Base-by-base conservation (phyloP, 2,329 filamentous ascomycete species). In the Calonectria crousiana region DNA sequence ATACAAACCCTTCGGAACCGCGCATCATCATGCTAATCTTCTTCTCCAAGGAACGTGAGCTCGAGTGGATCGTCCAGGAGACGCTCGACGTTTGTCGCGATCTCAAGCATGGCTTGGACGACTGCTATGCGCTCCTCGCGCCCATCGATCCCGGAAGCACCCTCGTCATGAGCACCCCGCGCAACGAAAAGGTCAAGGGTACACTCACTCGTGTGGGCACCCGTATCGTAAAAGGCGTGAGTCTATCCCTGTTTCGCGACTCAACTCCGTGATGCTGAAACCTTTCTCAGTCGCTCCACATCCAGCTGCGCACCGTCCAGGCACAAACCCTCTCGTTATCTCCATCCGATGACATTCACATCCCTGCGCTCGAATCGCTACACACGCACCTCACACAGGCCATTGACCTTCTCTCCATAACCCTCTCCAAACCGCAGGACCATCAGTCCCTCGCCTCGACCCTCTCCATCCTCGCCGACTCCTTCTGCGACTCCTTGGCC, bases 151-250 rank as follows among this genome's bases (percentile, higher is more conserved):
- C 93, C 1, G 95, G 95, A 11, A 96, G 93, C 79, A 99, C 96
- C 0, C 91, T 99, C 34, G 96, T 97, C 36, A 90, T 99, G 78
- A 97, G 94, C 75, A 97, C 96, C 18, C 90, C 94, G 71, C 92
- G 96, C 71, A 96, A 95, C 70, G 97, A 99, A 86, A 92, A 91
- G 78, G 92, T 98, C 76, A 99, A 99, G 84, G 97, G 97, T 23
- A 95, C 95, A 80, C 92, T 98, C 74, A 98, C 96, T 1, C 92
- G 97, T 69, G 92, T 98, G 44, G 97, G 97, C 49, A 95, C 95
- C n/a, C 92, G 94, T 67, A 93, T 99, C 76, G 93, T 98, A 76
- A 98, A 98, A 84, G 96, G 95, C 78, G 95, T 96, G 88, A 79
- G 93, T 26, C 34, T 53, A 38, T 30, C 34, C 16, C 23, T 16